Conservation (phyloP, 495 filamentous ascomycete genomes). For the Penicillium simplicissimum region DNA sequence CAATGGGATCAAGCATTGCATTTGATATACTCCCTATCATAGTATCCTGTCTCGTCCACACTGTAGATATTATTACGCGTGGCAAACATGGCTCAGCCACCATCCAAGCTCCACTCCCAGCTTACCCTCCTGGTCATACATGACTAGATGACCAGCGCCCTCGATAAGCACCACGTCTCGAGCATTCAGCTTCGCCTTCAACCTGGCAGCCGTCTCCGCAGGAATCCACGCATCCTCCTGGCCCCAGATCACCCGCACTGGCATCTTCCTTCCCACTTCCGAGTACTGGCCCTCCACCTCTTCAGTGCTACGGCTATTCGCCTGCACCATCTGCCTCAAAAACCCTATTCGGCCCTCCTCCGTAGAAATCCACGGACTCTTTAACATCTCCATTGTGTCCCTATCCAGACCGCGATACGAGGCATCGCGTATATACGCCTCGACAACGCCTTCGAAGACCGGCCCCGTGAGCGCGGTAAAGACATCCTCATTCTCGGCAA, state of each 20-base stretch:
- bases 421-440: conserved; percentile 35
- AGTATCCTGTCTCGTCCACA: neutral
- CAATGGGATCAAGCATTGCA: neutral
- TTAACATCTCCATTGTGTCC: conserved; percentile 29
- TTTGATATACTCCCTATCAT: no score
- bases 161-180: conserved; percentile 30
- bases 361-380: conserved; percentile 25
- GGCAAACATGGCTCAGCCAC: conserved; percentile 20
- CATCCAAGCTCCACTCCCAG: conserved; percentile 31
- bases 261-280: conserved; percentile 29
- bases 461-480: conserved; percentile 28
- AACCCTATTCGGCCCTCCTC: conserved; percentile 28
- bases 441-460: conserved; percentile 33
- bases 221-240: conserved; percentile 37
- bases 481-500: conserved; percentile 29
- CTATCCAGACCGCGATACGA: conserved; percentile 18
- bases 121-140: conserved; percentile 35
- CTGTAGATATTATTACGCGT: neutral
- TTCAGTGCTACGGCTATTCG: conserved; percentile 26
- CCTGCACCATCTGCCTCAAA: conserved; percentile 33
- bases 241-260: conserved; percentile 37
- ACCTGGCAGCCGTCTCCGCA: conserved; percentile 24
- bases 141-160: conserved; percentile 36
- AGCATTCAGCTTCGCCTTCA: conserved; percentile 23
- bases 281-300: conserved; percentile 30